A percentile compares a stretch with the other conserved stretches of the same genome.
Conservation (phyloP, 495 filamentous ascomycete genomes). For the Penicillium coffeae region DNA sequence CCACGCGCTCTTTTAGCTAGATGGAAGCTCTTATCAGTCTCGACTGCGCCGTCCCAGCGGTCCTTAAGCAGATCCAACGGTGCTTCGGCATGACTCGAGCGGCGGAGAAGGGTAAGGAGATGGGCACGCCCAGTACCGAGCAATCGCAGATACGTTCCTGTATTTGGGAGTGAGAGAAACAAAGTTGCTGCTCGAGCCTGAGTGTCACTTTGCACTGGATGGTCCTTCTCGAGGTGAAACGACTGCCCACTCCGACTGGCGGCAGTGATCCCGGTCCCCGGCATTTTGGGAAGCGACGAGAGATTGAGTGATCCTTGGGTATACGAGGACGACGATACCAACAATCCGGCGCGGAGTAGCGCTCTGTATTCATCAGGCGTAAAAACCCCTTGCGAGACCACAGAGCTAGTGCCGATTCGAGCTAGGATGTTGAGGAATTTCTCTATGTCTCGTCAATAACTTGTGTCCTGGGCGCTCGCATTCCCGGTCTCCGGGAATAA, state of each 20-base stretch:
- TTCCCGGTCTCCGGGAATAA: background rate
- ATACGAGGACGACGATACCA: conserved; percentile 53
- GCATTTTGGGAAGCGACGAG: conserved; percentile 51
- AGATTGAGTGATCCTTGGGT: conserved; percentile 43
- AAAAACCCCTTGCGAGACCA: conserved; percentile 46
- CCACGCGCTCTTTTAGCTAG: conserved; percentile 61
- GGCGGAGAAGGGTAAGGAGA: conserved; percentile 60
- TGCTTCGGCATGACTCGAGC: conserved; percentile 59
- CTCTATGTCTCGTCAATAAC: conserved; percentile 23
- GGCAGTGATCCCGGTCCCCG: conserved; percentile 50
- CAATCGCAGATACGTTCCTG: conserved; percentile 71
- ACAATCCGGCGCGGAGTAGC: conserved; percentile 68
- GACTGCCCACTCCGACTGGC: conserved; percentile 39
- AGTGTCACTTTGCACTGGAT: conserved; percentile 20
- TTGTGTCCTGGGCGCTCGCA: background rate
- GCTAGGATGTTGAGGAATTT: conserved; percentile 55
- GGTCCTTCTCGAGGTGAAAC: conserved; percentile 8
- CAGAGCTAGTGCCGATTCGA: conserved; percentile 50
- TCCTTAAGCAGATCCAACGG: conserved; percentile 65
- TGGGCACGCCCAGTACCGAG: conserved; percentile 61
- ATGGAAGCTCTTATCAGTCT: conserved; percentile 51
- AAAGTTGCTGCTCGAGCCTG: conserved; percentile 39
- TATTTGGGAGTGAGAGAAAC: conserved; percentile 68
- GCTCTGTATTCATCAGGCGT: conserved; percentile 48
- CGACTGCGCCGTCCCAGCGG: conserved; percentile 76